These are phyloP conservation scores for Croton setiger DNA, from an alignment of 441 rosid genomes.

Conservation along the genomic window DNA sequence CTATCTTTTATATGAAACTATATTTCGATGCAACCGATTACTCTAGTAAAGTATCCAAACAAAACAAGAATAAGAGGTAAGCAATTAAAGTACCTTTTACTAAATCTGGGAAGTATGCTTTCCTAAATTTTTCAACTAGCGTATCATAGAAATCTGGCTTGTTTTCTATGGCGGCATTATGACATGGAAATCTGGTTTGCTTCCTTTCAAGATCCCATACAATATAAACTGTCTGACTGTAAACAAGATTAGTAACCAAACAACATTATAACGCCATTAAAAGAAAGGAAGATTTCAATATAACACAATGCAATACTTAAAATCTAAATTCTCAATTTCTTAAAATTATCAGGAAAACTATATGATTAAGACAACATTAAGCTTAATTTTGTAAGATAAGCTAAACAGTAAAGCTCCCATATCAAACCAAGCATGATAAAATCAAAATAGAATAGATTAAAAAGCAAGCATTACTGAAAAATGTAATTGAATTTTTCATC, in stretches of 20 bases:
- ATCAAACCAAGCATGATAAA: no score
- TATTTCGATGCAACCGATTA: background rate
- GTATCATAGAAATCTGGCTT: slow-evolving; percentile 65
- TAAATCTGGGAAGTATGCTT: slow-evolving; percentile 51
- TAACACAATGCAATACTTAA: no score
- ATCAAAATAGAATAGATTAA: no score
- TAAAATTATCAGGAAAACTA: no score
- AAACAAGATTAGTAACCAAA: slow-evolving; percentile 8
- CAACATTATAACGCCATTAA: background rate
- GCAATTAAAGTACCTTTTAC: slow-evolving; percentile 46
- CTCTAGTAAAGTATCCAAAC: background rate
- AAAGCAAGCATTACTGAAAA: no score
- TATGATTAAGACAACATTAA: no score
- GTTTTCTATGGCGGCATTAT: slow-evolving; percentile 94
- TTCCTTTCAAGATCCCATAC: slow-evolving; percentile 90
- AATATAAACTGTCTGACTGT: slow-evolving; percentile 91
- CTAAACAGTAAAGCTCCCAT: no score
- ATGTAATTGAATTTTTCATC: no score
- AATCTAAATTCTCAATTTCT: no score
- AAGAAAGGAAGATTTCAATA: no score
- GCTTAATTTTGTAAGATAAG: no score
- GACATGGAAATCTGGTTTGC: slow-evolving; percentile 92
- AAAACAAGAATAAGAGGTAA: background rate
- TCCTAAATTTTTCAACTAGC: slow-evolving; percentile 55
- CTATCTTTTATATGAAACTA: background rate